A percentile compares a stretch with the other conserved stretches of the same genome.
phyloP scores from a whole-genome alignment of 176 grass and related monocot genomes.

The sorghum (Sorghum bicolor) region DNA sequence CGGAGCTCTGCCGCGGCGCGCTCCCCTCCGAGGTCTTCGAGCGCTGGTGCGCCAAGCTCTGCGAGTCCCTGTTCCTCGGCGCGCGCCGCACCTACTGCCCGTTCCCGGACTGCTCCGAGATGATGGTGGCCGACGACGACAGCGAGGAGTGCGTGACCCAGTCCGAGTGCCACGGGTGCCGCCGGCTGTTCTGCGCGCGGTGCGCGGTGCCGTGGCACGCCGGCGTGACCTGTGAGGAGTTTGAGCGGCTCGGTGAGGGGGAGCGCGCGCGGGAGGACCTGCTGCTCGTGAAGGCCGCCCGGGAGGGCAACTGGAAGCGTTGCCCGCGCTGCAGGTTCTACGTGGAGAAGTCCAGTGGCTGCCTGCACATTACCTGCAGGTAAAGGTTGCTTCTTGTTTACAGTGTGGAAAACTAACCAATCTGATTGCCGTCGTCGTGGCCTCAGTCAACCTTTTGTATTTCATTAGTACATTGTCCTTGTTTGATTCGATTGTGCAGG shows the following conservation, averaged over 20 bases:
- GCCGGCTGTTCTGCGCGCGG: slow-evolving; percentile 51
- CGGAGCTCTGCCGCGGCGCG: slow-evolving; percentile 30
- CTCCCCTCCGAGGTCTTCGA: slow-evolving; percentile 36
- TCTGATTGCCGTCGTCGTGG: not conserved
- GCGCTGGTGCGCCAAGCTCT: slow-evolving; percentile 46
- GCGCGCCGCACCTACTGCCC: slow-evolving; percentile 51
- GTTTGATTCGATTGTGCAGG: slow-evolving; percentile 16
- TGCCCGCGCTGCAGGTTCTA: slow-evolving; percentile 70
- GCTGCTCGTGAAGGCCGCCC: slow-evolving; percentile 52
- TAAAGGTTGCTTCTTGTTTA: slow-evolving; percentile 11
- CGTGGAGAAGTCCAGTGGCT: slow-evolving; percentile 55
- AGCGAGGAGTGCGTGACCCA: slow-evolving; percentile 29
- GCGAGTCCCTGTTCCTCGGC: slow-evolving; percentile 41
- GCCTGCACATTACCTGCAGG: slow-evolving; percentile 80
- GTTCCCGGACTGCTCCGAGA: slow-evolving; percentile 60
- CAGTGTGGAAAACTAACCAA: not conserved
- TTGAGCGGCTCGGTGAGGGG: slow-evolving; percentile 19
- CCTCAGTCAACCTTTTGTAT: not conserved
- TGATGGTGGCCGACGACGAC: slow-evolving; percentile 38
- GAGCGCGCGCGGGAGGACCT: slow-evolving; percentile 56
- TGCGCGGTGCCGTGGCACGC: slow-evolving; percentile 68
- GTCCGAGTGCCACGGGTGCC: slow-evolving; percentile 61
- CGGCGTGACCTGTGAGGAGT: slow-evolving; percentile 53
- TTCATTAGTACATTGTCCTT: not conserved
- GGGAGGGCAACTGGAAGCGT: slow-evolving; percentile 58